Evolutionary conservation across 805 yeast species (phyloP).

Genomic region (Kodamaea leandrae): DNA sequence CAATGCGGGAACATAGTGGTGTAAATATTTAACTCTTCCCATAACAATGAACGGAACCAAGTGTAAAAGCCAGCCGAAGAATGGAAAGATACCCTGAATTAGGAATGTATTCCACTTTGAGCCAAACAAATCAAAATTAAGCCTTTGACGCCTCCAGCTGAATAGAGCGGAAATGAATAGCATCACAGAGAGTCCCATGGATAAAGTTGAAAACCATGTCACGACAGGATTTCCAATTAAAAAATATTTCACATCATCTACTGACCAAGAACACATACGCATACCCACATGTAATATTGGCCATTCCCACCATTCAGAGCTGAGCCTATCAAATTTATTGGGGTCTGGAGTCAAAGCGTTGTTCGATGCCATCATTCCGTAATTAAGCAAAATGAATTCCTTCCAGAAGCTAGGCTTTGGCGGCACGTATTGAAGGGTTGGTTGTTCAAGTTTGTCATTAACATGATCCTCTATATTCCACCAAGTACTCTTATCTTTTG

Average conservation of each 20-base stretch:
- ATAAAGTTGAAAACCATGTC: conserved; percentile 52
- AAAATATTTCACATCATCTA: conserved; percentile 53
- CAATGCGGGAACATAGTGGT: conserved; percentile 45
- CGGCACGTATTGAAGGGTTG: conserved; percentile 31
- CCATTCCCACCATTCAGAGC: conserved; percentile 84
- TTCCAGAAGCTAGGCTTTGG: conserved; percentile 52
- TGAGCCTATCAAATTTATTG: conserved; percentile 67
- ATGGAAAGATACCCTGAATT: conserved; percentile 34
- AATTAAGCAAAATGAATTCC: conserved; percentile 70
- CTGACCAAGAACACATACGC: conserved; percentile 75
- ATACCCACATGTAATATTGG: conserved; percentile 66
- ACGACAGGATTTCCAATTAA: conserved; percentile 75
- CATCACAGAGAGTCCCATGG: conserved; percentile 21
- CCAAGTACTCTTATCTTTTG: conserved; percentile 64
- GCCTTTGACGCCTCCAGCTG: conserved; percentile 34
- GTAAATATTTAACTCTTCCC: conserved; percentile 45
- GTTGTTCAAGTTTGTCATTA: conserved; percentile 44
- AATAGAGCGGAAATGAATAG: conserved; percentile 19
- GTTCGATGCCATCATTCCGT: conserved; percentile 81
- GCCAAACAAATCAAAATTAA: conserved; percentile 22
- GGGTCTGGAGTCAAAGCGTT: conserved; percentile 77
- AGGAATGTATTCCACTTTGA: conserved; percentile 27
- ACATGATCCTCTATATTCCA: conserved; percentile 78
- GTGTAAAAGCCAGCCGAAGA: conserved; percentile 40
- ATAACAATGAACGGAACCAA: conserved; percentile 40